A percentile compares a stretch with the other conserved stretches of the same genome.
phyloP scores from a whole-genome alignment of 495 filamentous ascomycete genomes.

The Cercophora sp. region DNA sequence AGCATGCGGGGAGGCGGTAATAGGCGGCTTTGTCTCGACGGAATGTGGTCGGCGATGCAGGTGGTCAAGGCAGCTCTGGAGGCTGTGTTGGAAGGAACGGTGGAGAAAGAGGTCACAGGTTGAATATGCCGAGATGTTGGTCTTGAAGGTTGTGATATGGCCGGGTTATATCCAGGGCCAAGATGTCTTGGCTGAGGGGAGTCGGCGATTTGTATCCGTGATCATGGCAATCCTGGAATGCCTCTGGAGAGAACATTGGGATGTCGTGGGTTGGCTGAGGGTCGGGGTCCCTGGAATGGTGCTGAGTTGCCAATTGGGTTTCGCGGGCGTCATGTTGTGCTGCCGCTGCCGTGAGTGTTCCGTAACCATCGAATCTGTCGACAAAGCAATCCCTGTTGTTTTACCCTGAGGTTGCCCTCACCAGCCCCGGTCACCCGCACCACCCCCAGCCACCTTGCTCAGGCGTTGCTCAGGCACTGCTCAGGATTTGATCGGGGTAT shows the following conservation, averaged over 20 bases:
- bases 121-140: background rate
- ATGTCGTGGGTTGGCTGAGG: too few relatives aligned
- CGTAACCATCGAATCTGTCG: too few relatives aligned
- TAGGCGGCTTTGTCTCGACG: too few relatives aligned
- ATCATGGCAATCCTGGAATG: too few relatives aligned
- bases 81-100: background rate
- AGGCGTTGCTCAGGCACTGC: constrained; percentile 9
- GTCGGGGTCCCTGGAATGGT: too few relatives aligned
- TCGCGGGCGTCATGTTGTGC: too few relatives aligned
- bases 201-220: too few relatives aligned
- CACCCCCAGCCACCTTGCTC: constrained; percentile 8
- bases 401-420: constrained; percentile 11
- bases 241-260: too few relatives aligned
- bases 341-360: too few relatives aligned
- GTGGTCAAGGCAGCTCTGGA: background rate
- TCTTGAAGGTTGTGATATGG: background rate
- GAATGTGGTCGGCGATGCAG: background rate
- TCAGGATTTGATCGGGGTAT: constrained; percentile 3
- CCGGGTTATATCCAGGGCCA: background rate
- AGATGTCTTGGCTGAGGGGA: too few relatives aligned
- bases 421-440: constrained; percentile 7
- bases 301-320: too few relatives aligned
- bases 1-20: background rate
- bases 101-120: background rate
- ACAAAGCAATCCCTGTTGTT: too few relatives aligned